Base-by-base conservation (phyloP, 441 rosid genomes). In the Gossypium schwendimanii region DNA sequence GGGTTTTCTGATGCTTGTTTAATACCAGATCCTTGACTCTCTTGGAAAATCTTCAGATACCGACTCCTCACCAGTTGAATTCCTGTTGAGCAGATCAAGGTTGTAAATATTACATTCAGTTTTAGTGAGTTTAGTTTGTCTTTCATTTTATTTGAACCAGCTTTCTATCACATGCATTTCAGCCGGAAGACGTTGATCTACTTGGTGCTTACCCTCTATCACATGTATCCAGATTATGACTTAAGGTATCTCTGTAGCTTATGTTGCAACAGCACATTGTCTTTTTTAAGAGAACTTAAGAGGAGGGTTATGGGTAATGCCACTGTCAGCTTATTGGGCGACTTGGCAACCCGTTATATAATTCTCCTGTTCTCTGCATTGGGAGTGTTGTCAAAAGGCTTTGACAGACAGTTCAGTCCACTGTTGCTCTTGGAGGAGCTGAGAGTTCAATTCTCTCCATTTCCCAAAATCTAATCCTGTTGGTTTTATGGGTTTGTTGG, bases 401-500 rank as follows among this genome's bases (percentile, higher is more conserved):
- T 66, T 94, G 99, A 94, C 99, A 74, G 89, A 80, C 94, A 83
- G 99, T 92, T 91, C 81, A 63, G 70, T 73, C 70, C 77, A 86
- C 97, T 92, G 94, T 92, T 81, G 91, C 88, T 91, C 88, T 80
- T 76, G 83, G 78, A 83, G 77, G 85, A 90, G 95, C 87, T 91
- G 98, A 89, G 98, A 94, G 99, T 94, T 94, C 99, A 85, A 94
- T 83, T 91, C 99, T 94, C 98, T 94, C 97, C 98, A 91, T 94
- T 89, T 89, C 98, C 97, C 97, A n/a, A 82, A 81, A 77, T 74
- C 60, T 74, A 15, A 71, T 76, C 12, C 33, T 75, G 50, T 57
- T 64, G 45, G 61, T 76, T 70, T 6, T 33, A 50, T 73, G 65
- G 23, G 67, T 11, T 57, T 31, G 21, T 64, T 63, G 63, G 33